Evolutionary conservation across 441 rosid species (phyloP), one percentile per base, ranked within the genome.

Genomic region (Biscutella auriculata): DNA sequence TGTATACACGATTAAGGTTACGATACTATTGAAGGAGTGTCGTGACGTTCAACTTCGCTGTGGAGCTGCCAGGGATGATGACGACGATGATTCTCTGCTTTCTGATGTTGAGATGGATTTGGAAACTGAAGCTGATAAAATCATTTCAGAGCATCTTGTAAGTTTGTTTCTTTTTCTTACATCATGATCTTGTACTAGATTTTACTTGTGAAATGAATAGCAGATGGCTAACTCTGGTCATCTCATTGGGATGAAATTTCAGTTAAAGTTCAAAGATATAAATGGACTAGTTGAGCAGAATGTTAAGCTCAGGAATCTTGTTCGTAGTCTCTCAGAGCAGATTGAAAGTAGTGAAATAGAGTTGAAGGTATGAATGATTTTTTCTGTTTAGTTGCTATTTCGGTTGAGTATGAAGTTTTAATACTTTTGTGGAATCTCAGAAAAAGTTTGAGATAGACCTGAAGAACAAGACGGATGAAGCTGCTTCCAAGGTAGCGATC

Each of bases 251-350:
- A 39, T 72, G 60, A 19, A 59, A 69, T 66, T 23, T 46, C 85
- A 93, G 98, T 63, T 93, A 71, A 94, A 87, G 48, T 94, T 85
- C 76, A 87, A 79, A 80, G 96, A 94, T 66, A 89, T 94, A 76
- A 87, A 80, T 71, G 97, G 95, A 69, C 75, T 94, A 63, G 95
- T 94, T 65, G 99, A 87, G 83, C 97, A 85, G 79, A 94, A 94
- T 79, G 96, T 82, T 52, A 85, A 87, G 67, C 93, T 94, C 64
- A 80, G 97, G 71, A 90, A 76, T 68, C 94, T 94, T 65, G 94
- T 84, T 13, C 94, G 91, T 33, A 75, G 76, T 77, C 93, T 89
- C 67, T 82, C 96, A 52, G 81, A 82, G 51, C 95, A 87, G 78
- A 80, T 87, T 55, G 87, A 77, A 59, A 76, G 65, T 59, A 79